Evolutionary conservation across 495 filamentous ascomycete species (phyloP).

Genomic region (Podospora appendiculata): DNA sequence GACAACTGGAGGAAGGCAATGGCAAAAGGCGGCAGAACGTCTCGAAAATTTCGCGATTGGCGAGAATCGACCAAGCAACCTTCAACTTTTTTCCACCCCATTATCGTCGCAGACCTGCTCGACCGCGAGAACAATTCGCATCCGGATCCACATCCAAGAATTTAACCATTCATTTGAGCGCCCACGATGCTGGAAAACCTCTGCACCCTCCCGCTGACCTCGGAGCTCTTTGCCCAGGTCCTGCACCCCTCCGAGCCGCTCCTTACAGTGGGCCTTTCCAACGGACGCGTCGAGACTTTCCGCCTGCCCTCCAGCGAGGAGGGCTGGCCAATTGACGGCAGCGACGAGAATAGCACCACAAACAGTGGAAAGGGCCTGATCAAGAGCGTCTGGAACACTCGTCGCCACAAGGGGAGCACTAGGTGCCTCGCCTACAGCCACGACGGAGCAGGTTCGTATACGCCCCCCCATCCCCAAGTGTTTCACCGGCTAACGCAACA

Average conservation of each 20-base stretch:
- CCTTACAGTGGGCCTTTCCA: slow-evolving; percentile 74
- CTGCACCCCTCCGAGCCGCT: slow-evolving; percentile 78
- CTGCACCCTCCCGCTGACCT: slow-evolving; percentile 77
- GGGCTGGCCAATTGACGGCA: slow-evolving; percentile 19
- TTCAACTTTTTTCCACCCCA: no score
- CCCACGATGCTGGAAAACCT: slow-evolving; percentile 65
- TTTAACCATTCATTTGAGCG: no score
- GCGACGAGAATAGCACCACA: slow-evolving; percentile 34
- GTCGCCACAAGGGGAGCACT: slow-evolving; percentile 88
- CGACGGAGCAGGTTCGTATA: slow-evolving; percentile 54
- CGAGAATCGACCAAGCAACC: no score
- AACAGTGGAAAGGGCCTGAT: slow-evolving; percentile 64
- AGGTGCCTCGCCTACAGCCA: slow-evolving; percentile 65
- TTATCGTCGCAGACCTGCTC: no score
- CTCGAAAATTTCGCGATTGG: no score
- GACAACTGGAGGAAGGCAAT: no score
- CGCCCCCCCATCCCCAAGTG: neutral
- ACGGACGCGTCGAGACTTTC: slow-evolving; percentile 81
- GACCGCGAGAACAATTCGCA: no score
- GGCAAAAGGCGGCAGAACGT: no score
- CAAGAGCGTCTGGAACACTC: slow-evolving; percentile 79
- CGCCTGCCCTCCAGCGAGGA: slow-evolving; percentile 57
- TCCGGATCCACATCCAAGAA: no score
- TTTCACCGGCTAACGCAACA: slow-evolving; percentile 8
- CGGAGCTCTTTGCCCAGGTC: slow-evolving; percentile 84